These are phyloP conservation scores for Rubroboletus pulcherrimus DNA, from an alignment of 768 basidiomycete species.

Conservation along the genomic window DNA sequence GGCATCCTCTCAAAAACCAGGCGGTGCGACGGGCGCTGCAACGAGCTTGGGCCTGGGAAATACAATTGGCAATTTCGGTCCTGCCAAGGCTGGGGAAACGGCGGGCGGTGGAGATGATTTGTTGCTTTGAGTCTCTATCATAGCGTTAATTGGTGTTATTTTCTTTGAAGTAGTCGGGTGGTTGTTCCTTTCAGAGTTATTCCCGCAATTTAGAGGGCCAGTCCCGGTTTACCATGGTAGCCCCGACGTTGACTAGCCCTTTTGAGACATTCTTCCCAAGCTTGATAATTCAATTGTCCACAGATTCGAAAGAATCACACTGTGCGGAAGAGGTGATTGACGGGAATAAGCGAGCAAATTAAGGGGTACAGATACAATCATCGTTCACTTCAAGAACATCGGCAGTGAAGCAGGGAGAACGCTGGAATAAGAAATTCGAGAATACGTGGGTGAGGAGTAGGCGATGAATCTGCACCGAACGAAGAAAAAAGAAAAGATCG, in stretches of 20 bases:
- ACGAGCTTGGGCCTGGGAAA: slow-evolving; percentile 14
- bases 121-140: slow-evolving; percentile 31
- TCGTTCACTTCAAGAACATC: slow-evolving; percentile 33
- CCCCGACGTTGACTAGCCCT: not conserved
- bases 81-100: slow-evolving; percentile 15
- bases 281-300: slow-evolving; percentile 15
- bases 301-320: slow-evolving; percentile 17
- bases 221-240: slow-evolving; percentile 1
- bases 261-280: not conserved
- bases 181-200: not conserved
- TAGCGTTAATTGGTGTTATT: not conserved
- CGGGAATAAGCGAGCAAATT: slow-evolving; percentile 30
- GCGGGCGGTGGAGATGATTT: slow-evolving; percentile 40
- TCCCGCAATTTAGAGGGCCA: slow-evolving; percentile 4
- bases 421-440: slow-evolving; percentile 22
- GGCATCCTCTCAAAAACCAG: slow-evolving; percentile 41
- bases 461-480: slow-evolving; percentile 2
- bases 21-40: slow-evolving; percentile 2
- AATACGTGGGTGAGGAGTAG: not conserved
- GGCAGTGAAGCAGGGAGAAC: slow-evolving; percentile 16
- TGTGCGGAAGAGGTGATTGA: slow-evolving; percentile 16
- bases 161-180: not conserved
- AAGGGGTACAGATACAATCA: slow-evolving; percentile 36
- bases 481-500: slow-evolving; percentile 1
- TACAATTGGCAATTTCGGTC: slow-evolving; percentile 35